A percentile compares a stretch with the other conserved stretches of the same genome.
Evolutionary conservation across 2,329 filamentous ascomycete genomes (phyloP).

Genomic region (Aureobasidium uvarum): DNA sequence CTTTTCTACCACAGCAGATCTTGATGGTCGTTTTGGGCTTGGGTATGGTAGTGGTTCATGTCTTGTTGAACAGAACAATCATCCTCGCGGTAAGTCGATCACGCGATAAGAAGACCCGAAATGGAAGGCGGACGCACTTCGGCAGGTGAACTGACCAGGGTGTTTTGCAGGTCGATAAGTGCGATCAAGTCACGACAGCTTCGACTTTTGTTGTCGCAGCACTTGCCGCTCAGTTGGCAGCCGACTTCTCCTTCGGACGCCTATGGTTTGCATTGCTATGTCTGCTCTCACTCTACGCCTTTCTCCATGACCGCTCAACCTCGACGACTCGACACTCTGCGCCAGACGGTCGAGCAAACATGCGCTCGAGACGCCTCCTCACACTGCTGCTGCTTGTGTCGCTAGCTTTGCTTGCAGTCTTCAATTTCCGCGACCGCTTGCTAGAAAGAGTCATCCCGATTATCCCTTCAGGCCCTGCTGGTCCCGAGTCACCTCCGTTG

Average conservation of each 20-base stretch:
- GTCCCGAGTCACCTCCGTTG: slow-evolving; percentile 28
- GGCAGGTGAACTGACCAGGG: slow-evolving; percentile 15
- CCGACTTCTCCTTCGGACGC: slow-evolving; percentile 34
- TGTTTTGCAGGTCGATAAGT: slow-evolving; percentile 14
- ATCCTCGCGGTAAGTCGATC: slow-evolving; percentile 36
- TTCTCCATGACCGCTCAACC: slow-evolving; percentile 34
- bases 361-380: slow-evolving; percentile 42
- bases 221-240: slow-evolving; percentile 34
- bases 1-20: slow-evolving; percentile 31
- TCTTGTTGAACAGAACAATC: slow-evolving; percentile 31
- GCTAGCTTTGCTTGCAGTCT: slow-evolving; percentile 40
- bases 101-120: neutral
- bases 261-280: slow-evolving; percentile 38
- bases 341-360: slow-evolving; percentile 36
- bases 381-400: slow-evolving; percentile 40
- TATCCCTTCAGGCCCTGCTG: neutral
- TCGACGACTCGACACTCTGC: slow-evolving; percentile 27
- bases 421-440: slow-evolving; percentile 35
- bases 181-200: slow-evolving; percentile 12
- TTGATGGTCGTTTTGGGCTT: slow-evolving; percentile 31
- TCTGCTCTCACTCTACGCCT: slow-evolving; percentile 32
- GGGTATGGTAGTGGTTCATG: slow-evolving; percentile 32
- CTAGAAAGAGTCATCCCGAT: neutral
- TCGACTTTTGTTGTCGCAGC: slow-evolving; percentile 32
- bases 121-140: neutral